Evolutionary conservation across 352 stramenopile genomes (phyloP), one percentile per base, ranked within the genome.

Genomic region (Pythium rishiriense): DNA sequence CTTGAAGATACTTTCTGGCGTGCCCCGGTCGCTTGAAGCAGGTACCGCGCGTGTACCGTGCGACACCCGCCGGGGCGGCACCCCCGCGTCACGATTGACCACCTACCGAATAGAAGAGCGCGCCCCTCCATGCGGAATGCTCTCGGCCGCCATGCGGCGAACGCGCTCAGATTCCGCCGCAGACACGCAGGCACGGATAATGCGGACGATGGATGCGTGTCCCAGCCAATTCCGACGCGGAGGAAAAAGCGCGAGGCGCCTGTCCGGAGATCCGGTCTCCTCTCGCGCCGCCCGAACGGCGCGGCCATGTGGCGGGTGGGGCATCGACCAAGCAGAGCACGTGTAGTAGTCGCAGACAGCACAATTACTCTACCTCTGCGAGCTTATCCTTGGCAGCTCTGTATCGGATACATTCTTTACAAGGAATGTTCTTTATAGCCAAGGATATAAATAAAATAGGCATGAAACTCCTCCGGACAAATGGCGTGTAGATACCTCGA

Each of bases 1-100:
- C 29, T 63, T 54, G 56, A 63, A 63, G 56, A 63, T 63, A 63
- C 56, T 63, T 63, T 63, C 46, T 63, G 43, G 31, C 56, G 56
- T 63, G 56, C 56, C 6, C 29, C n/a, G 33, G n/a, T 48, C 17
- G 35, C 7, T 21, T 8, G 7, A 19, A 52, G 24, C 24, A 21
- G 11, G 21, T 35, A 19, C 6, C 17, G 37, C 17, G 37, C 37
- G 37, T 43, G 37, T 14, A 43, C 37, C 9, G 26, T 62, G 55
- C 43, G 43, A 62, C 55, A 62, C 26, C 26, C 14, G 22, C 26
- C 14, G 22, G 8, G 22, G 8, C 5, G 9, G 4, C 24, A 10
- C 46, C 12, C 25, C 22, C 46, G 31, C 31, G 11, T 35, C 46
- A 26, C 46, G 17, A 52, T 35, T 52, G 46, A 52, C 46, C 7